phyloP scores from a whole-genome alignment of 2,329 filamentous ascomycete species.

The Boeremia exigua region DNA sequence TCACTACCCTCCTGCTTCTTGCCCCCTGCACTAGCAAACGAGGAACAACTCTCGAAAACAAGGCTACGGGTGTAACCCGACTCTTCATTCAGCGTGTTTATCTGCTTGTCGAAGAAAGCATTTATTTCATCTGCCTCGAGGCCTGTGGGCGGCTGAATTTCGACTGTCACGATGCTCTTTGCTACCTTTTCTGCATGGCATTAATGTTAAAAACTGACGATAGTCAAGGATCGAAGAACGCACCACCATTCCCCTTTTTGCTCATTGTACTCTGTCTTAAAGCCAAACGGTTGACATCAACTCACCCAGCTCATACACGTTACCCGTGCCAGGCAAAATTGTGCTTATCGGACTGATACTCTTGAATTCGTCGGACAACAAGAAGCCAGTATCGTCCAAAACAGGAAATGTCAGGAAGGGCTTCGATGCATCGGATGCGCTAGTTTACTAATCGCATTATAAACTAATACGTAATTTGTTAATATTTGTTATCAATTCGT shows the following conservation, averaged over 20 bases:
- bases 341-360: conserved; percentile 44
- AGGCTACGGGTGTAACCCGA: background rate
- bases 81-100: background rate
- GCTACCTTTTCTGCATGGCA: background rate
- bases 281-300: conserved; percentile 34
- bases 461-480: background rate
- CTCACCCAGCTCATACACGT: conserved; percentile 40
- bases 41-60: background rate
- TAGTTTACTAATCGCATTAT: background rate
- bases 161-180: background rate
- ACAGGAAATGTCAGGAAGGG: conserved; percentile 49
- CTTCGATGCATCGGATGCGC: conserved; percentile 44
- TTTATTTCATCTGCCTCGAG: background rate
- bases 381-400: conserved; percentile 46
- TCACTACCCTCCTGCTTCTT: background rate
- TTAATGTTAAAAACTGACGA: background rate
- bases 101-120: background rate
- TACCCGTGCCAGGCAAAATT: conserved; percentile 31
- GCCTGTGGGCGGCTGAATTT: background rate
- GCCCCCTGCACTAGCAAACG: background rate
- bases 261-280: conserved; percentile 19
- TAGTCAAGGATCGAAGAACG: background rate
- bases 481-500: background rate
- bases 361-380: conserved; percentile 43
- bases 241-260: conserved; percentile 13